Conservation (phyloP, 163 green algal genomes). For the Trebouxia gelatinosa region DNA sequence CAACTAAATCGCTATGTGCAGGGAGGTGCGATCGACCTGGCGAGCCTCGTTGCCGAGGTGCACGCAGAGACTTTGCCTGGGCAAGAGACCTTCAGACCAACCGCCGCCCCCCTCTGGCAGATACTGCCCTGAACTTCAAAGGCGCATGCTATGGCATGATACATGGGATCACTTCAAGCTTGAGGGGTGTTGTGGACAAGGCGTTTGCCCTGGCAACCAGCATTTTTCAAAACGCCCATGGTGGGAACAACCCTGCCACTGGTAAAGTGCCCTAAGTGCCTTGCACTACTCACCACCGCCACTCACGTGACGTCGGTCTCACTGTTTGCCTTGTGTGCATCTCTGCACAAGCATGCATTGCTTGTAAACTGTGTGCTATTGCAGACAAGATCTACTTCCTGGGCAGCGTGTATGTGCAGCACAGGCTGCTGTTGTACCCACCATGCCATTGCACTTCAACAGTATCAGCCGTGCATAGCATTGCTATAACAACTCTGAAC, state of each 20-base stretch:
- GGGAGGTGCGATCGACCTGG: background rate
- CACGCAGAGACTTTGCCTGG: background rate
- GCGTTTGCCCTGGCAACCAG: background rate
- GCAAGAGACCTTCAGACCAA: background rate
- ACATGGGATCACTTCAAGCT: background rate
- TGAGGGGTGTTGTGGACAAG: background rate
- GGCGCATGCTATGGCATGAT: background rate
- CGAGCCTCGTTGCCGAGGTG: background rate
- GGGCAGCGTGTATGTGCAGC: no score
- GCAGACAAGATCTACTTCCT: no score
- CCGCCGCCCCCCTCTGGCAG: background rate
- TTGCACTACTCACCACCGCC: no score
- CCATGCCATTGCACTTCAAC: no score
- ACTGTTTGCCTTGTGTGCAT: no score
- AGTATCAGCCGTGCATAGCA: no score
- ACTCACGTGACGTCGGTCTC: no score
- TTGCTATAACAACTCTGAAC: no score
- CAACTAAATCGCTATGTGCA: background rate
- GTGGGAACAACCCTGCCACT: background rate
- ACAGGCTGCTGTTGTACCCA: no score
- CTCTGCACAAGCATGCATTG: no score
- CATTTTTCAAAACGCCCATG: background rate
- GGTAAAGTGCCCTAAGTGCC: background rate
- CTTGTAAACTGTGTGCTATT: no score
- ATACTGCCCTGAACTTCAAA: constrained; percentile 2